These are phyloP conservation scores for Botrytis galanthina DNA, from an alignment of 2,329 filamentous ascomycete genomes.

Conservation along the genomic window DNA sequence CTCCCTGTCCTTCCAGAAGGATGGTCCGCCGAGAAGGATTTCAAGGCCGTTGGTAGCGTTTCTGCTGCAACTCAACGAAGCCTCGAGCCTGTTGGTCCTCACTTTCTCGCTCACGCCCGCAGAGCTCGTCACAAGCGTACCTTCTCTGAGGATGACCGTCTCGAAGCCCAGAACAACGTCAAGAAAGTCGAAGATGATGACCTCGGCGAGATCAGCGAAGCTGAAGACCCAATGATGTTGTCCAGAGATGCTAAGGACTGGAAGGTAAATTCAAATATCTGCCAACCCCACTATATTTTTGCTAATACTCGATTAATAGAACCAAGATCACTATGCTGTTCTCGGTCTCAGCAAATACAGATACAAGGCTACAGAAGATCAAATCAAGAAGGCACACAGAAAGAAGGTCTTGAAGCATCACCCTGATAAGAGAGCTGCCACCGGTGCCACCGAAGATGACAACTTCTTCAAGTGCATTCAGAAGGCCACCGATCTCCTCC, in stretches of 20 bases:
- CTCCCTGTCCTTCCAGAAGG: slow-evolving; percentile 75
- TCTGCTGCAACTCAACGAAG: slow-evolving; percentile 78
- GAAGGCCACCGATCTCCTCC: slow-evolving; percentile 90
- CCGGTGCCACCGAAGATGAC: slow-evolving; percentile 84
- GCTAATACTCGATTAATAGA: slow-evolving; percentile 47
- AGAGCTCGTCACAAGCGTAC: slow-evolving; percentile 95
- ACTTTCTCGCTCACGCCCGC: slow-evolving; percentile 96
- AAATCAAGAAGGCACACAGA: slow-evolving; percentile 98
- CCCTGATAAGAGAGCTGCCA: slow-evolving; percentile 96
- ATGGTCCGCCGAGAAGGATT: slow-evolving; percentile 88
- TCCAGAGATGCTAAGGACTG: slow-evolving; percentile 96
- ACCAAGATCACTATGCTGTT: slow-evolving; percentile 96
- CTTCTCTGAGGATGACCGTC: slow-evolving; percentile 97
- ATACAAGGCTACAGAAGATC: slow-evolving; percentile 89
- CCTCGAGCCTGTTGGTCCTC: slow-evolving; percentile 93
- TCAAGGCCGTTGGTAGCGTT: slow-evolving; percentile 78
- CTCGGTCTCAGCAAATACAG: slow-evolving; percentile 91
- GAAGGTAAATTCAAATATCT: slow-evolving; percentile 65
- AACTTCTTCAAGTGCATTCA: slow-evolving; percentile 99
- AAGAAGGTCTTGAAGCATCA: slow-evolving; percentile 99
- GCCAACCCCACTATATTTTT: neutral
- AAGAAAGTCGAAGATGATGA: slow-evolving; percentile 95
- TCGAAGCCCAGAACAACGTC: slow-evolving; percentile 90
- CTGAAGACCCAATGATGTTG: slow-evolving; percentile 89
- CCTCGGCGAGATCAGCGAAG: slow-evolving; percentile 85